These are phyloP conservation scores for Poa pratensis DNA, from an alignment of 176 grass and related monocot species.

Conservation along the genomic window DNA sequence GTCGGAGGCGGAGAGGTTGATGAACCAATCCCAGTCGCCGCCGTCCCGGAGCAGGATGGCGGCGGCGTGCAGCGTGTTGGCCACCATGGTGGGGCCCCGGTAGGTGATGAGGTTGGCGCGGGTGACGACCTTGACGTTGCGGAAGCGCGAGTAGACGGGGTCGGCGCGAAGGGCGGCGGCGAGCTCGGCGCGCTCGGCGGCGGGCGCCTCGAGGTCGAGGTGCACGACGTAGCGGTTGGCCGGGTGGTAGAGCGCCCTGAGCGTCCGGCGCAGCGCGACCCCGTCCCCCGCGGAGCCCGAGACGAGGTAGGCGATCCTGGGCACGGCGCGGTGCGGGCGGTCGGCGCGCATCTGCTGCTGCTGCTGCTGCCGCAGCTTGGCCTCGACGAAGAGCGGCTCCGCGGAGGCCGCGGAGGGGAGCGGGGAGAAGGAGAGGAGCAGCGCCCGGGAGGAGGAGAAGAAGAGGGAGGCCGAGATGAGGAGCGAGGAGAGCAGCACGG, in stretches of 20 bases:
- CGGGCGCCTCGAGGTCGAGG: slow-evolving; percentile 82
- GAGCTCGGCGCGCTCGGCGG: slow-evolving; percentile 66
- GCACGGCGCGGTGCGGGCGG: slow-evolving; percentile 41
- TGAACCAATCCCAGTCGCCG: slow-evolving; percentile 91
- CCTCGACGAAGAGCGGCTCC: slow-evolving; percentile 82
- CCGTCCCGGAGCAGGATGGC: slow-evolving; percentile 77
- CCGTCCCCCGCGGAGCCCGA: slow-evolving; percentile 86
- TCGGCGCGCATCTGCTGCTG: slow-evolving; percentile 34
- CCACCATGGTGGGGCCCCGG: slow-evolving; percentile 86
- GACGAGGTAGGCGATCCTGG: slow-evolving; percentile 76
- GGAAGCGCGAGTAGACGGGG: slow-evolving; percentile 62
- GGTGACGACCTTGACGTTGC: slow-evolving; percentile 79
- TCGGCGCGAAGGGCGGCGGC: slow-evolving; percentile 49
- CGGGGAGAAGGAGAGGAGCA: slow-evolving; percentile 81
- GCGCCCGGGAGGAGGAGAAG: slow-evolving; percentile 68
- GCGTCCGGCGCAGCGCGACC: slow-evolving; percentile 63
- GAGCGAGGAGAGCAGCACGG: slow-evolving; percentile 69
- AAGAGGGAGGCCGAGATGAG: slow-evolving; percentile 79
- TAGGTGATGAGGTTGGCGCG: slow-evolving; percentile 89
- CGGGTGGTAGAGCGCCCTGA: slow-evolving; percentile 79
- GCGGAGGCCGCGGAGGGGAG: slow-evolving; percentile 49
- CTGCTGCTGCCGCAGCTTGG: slow-evolving; percentile 68
- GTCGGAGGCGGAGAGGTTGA: slow-evolving; percentile 88
- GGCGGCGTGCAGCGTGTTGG: slow-evolving; percentile 89
- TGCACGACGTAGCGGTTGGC: slow-evolving; percentile 75